Base-by-base conservation (phyloP, 2,329 filamentous ascomycete genomes). In the Chrysosporium queenslandicum region DNA sequence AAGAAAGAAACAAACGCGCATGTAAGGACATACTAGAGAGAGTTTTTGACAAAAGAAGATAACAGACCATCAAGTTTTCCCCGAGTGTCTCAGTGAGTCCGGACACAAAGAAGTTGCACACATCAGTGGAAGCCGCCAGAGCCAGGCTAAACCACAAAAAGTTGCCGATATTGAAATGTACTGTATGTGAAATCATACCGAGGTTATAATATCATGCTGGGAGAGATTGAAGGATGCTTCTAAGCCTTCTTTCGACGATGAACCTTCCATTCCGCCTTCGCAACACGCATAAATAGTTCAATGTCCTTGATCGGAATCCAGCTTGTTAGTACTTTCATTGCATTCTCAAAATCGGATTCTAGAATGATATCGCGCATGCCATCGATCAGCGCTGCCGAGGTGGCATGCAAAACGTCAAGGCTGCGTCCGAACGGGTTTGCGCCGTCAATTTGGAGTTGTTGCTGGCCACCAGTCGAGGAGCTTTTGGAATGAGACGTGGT, bases 291-390 rank as follows among this genome's bases (percentile, higher is more conserved):
- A 62, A 98, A 77, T 53, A 94, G 71, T 66, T 97, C 89, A 64
- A 95, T 88, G 62, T 98, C 91, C 69, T 88, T 88, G 66, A 98
- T 85, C 18, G 91, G 89, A 41, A 97, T 85, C 82, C 87, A 95
- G 53, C 86, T 89, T 27, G 92, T 97, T 57, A 98, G 75, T 6
- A 90, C 86, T 72, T 96, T 97, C 92, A 98, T 98, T 43, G 86
- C 86, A 63, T 94, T 94, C 67, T 98, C 92, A 68, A 97, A 98
- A 66, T 98, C 92, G 16, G 87, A 88, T 62, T 94, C 89, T 4
- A 96, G 74, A 29, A 98, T 76, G 48, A 94, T 87, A 56, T 95
- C 87, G 34, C 87, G 78, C 59, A 92, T 86, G 16, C 88, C 90
- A 66, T 95, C 88, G 45, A 97, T 90, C 25, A 98, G 77, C 1